Evolutionary conservation across 371 early-diverging fungal species (phyloP), one percentile per base, ranked within the genome.

Genomic region (Parasitella parasitica): DNA sequence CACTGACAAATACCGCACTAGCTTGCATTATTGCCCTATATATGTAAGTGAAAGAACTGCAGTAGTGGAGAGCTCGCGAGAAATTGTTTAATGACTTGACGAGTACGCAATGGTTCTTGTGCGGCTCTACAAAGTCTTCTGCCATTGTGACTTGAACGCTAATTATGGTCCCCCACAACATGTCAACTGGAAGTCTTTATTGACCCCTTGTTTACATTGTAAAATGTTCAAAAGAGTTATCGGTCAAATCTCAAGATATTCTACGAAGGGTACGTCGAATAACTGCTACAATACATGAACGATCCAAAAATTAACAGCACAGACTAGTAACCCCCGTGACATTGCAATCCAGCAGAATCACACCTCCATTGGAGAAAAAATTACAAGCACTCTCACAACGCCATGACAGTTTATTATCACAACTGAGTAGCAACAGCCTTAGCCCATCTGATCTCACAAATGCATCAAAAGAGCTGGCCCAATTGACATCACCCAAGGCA

Each of bases 1-100:
- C 84, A 52, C 74, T 81, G 34, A 81, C 80, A 67, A 91, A 87
- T 52, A 88, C 86, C 74, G 80, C 80, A 51, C 67, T 70, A 16
- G 73, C 48, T 32, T 78, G 66, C 70, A 71, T 69, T 20, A 51
- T 64, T 13, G 27, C n/a, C n/a, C 27, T 30, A 18, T 15, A 61
- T 46, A 5, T 46, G 3, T 46, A 22, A 24, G 20, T 13, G 46
- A 46, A 46, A 46, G 46, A 46, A 46, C 20, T 24, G 11, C 32
- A 32, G 32, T 3, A 32, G 32, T 32, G 1, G 32, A 11, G 11
- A 12, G 11, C 20, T 46, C 11, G 24, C 24, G 24, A 46, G 13
- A 43, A 41, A 43, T 12, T 20, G 43, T 43, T 20, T 12, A 46
- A 13, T 12, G 12, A 46, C n/a, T 12, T 9, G 12, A 46, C 46